Conservation (phyloP, 805 yeast species). For the Wickerhamomyces mucosus region DNA sequence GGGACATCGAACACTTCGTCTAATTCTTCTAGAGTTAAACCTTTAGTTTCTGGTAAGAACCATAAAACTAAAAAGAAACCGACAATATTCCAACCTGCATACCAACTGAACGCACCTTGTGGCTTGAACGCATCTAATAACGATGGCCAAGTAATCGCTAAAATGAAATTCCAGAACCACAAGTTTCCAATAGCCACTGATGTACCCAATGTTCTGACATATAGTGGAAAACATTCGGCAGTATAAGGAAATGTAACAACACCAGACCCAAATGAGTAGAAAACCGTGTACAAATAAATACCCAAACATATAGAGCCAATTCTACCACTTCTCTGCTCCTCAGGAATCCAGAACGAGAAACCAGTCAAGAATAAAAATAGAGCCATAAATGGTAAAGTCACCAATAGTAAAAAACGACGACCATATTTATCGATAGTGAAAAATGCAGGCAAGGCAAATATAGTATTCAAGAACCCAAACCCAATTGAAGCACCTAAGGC, state of each 20-base stretch:
- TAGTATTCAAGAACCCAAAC: constrained; percentile 68
- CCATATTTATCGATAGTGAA: constrained; percentile 69
- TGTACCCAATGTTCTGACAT: constrained; percentile 70
- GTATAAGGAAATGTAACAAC: constrained; percentile 82
- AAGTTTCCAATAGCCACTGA: constrained; percentile 66
- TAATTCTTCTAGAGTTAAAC: constrained; percentile 55
- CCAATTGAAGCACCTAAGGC: constrained; percentile 76
- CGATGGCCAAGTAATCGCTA: constrained; percentile 70
- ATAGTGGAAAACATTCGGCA: constrained; percentile 70
- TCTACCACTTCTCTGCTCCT: constrained; percentile 33
- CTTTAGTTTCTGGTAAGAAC: constrained; percentile 56
- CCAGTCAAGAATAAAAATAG: constrained; percentile 47
- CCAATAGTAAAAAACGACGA: constrained; percentile 45
- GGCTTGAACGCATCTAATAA: constrained; percentile 51
- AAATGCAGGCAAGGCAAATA: constrained; percentile 76
- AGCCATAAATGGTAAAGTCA: constrained; percentile 52
- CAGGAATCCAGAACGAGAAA: constrained; percentile 58
- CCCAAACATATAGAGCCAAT: constrained; percentile 61
- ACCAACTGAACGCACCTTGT: constrained; percentile 79
- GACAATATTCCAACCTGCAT: constrained; percentile 70
- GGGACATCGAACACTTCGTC: constrained; percentile 58
- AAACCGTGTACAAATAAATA: constrained; percentile 57
- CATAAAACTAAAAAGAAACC: constrained; percentile 60
- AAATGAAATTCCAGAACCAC: constrained; percentile 58
- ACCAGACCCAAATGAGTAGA: constrained; percentile 75